phyloP scores from a whole-genome alignment of 192 early-diverging fungal genomes.

The Allomyces arbusculus region DNA sequence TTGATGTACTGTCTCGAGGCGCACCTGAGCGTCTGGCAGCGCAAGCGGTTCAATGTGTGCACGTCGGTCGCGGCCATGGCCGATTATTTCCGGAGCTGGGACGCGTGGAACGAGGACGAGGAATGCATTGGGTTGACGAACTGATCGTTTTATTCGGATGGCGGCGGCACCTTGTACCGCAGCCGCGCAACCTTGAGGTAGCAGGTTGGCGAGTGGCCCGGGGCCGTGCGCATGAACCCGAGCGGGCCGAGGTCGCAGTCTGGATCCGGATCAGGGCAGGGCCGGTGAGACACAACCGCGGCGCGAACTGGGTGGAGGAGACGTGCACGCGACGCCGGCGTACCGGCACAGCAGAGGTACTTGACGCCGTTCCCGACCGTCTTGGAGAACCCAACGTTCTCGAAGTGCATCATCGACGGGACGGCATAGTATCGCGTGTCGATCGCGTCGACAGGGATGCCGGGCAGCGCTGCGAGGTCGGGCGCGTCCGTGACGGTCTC shows the following conservation, averaged over 20 bases:
- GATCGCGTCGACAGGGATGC: neutral
- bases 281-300: no score
- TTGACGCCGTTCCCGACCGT: constrained; percentile 26
- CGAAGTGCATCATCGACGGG: constrained; percentile 47
- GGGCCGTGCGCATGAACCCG: constrained; percentile 37
- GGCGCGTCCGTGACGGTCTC: constrained; percentile 6
- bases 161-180: constrained; percentile 1
- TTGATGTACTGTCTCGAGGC: constrained; percentile 87
- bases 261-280: neutral
- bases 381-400: constrained; percentile 54
- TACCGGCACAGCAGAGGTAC: constrained; percentile 41
- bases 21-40: constrained; percentile 51
- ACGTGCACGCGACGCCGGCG: neutral
- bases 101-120: no score
- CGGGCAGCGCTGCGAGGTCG: neutral
- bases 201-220: neutral
- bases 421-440: constrained; percentile 33
- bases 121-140: no score
- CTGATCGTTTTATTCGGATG: no score
- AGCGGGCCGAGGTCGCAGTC: constrained; percentile 54
- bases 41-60: constrained; percentile 71
- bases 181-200: neutral
- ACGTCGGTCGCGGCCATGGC: constrained; percentile 53
- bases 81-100: constrained; percentile 19
- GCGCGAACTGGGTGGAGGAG: no score